phyloP scores from a whole-genome alignment of 331 rosid species.

The Stylosanthes scabra region DNA sequence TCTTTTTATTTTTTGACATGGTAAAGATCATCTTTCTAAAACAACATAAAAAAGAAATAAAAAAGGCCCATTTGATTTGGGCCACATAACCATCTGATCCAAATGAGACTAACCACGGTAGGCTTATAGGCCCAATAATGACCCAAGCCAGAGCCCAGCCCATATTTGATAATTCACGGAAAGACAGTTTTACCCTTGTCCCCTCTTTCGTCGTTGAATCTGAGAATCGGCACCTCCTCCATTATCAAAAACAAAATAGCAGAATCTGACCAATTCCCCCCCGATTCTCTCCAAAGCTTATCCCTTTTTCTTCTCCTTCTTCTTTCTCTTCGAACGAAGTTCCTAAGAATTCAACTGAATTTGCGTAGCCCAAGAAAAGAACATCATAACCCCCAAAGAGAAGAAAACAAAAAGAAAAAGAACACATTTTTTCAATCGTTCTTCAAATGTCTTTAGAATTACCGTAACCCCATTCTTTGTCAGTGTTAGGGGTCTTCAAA shows the following conservation, averaged over 20 bases:
- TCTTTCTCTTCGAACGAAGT: not conserved
- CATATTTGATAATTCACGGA: not conserved
- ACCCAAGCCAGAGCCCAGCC: not conserved
- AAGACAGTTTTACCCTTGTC: slow-evolving; percentile 7
- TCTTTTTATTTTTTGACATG: too few species aligned
- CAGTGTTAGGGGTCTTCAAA: not conserved
- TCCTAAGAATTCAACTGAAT: not conserved
- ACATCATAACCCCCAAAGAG: not conserved
- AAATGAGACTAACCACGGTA: not conserved
- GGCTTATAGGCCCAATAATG: not conserved
- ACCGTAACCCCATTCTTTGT: not conserved
- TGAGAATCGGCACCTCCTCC: not conserved
- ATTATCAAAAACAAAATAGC: not conserved
- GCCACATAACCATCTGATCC: too few species aligned
- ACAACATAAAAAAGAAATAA: too few species aligned
- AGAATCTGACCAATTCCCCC: not conserved
- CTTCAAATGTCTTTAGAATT: not conserved
- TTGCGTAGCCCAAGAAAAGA: not conserved
- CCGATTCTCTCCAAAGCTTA: not conserved
- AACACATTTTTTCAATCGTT: not conserved
- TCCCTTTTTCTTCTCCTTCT: not conserved
- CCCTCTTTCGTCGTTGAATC: not conserved
- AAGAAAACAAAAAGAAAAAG: not conserved
- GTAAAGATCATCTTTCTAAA: not conserved
- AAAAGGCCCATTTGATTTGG: not conserved